phyloP scores from a whole-genome alignment of 2,329 filamentous ascomycete species.

The Neurospora sp. region DNA sequence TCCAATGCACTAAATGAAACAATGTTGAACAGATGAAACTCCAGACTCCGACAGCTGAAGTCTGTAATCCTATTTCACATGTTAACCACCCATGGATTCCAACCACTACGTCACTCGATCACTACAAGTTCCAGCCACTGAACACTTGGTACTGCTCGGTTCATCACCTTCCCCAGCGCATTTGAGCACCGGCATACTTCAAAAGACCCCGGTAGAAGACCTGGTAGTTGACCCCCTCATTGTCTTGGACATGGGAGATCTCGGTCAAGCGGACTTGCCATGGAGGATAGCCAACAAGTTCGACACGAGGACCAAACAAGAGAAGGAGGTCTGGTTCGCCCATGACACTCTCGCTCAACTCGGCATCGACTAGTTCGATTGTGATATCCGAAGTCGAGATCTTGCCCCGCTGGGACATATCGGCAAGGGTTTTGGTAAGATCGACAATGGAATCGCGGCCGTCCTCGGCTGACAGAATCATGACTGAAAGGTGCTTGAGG shows the following conservation, averaged over 20 bases:
- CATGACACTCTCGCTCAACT: slow-evolving; percentile 72
- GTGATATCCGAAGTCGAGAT: slow-evolving; percentile 74
- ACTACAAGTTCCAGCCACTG: not conserved
- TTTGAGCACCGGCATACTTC: slow-evolving; percentile 78
- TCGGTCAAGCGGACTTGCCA: slow-evolving; percentile 95
- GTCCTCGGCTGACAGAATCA: slow-evolving; percentile 80
- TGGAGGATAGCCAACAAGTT: slow-evolving; percentile 84
- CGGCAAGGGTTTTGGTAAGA: slow-evolving; percentile 83
- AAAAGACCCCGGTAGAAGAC: slow-evolving; percentile 80
- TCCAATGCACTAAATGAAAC: not conserved
- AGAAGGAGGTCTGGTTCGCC: slow-evolving; percentile 83
- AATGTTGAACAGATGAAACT: not conserved
- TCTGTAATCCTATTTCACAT: not conserved
- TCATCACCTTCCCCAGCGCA: slow-evolving; percentile 63
- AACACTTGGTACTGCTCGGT: not conserved
- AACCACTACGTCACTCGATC: slow-evolving; percentile 1
- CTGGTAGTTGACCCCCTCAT: slow-evolving; percentile 82
- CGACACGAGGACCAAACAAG: slow-evolving; percentile 74
- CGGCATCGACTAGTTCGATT: slow-evolving; percentile 76
- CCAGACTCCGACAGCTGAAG: not conserved
- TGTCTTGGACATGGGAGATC: slow-evolving; percentile 73
- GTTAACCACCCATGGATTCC: not conserved
- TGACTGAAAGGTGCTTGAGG: slow-evolving; percentile 43
- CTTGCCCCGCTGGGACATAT: slow-evolving; percentile 90
- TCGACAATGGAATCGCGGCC: slow-evolving; percentile 91